Evolutionary conservation across 2,329 filamentous ascomycete genomes (phyloP), one percentile per base, ranked within the genome.

Genomic region (Periconia sp.): DNA sequence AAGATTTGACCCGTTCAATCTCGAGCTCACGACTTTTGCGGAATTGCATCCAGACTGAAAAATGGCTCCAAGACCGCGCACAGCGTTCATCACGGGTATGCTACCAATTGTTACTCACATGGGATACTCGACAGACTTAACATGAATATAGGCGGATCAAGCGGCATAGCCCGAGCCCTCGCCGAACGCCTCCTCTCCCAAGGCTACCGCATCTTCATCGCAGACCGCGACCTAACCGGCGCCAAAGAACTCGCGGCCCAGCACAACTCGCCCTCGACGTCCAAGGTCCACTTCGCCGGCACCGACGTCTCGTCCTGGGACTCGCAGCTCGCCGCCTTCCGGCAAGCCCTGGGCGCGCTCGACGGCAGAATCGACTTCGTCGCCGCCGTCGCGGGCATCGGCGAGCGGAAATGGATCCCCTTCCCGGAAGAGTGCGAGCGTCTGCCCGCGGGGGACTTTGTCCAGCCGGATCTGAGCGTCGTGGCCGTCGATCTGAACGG

Each of bases 151-250:
- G 56, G 59, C 29, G 54, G 58, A 16, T 56, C 55, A 35, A 61
- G 61, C 36, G 69, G 69, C 41, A 71, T 72, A 18, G 69, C 63
- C 10, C 59, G 46, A 10, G 66, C 67, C 7, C 54, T 71, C 4
- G 49, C 59, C 12, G 36, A 55, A 9, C 61, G 61, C 43, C 64
- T 71, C 22, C 52, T 63, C 10, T 39, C 37, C 3, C 51, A 56
- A 46, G 56, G 57, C 54, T 75, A 80, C 47, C 71, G 74, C 26
- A 76, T 83, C 24, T 76, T 75, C 42, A 77, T 79, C 3, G 69
- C 80, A 21, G 71, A 74, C 43, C 48, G 51, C 22, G 59, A 71
- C 45, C 41, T 63, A n/a, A 8, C 45, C 16, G 52, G 47, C 7
- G 59, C 65, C 7, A 22, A 64, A 42, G 15, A 51, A n/a, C 46